Evolutionary conservation across 202 grass and related monocot genomes (phyloP).

Genomic region (Schoenoplectus tabernaemontani): DNA sequence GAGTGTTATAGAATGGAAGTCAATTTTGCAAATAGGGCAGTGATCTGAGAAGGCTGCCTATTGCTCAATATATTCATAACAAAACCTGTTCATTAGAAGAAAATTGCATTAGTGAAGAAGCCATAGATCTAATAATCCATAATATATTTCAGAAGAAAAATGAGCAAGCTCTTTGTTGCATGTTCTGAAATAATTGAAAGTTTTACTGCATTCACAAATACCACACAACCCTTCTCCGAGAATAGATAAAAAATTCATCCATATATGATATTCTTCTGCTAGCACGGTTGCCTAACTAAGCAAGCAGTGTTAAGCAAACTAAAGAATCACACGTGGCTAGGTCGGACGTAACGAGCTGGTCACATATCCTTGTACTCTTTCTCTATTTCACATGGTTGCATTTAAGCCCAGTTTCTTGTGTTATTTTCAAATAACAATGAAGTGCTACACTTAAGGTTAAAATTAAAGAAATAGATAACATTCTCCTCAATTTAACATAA

Average conservation of each 20-base stretch:
- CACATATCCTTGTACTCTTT: too few species aligned
- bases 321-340: too few species aligned
- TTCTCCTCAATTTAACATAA: not conserved
- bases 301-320: too few species aligned
- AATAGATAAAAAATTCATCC: too few species aligned
- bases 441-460: too few species aligned
- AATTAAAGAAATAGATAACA: too few species aligned
- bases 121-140: slow-evolving; percentile 9
- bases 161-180: not conserved
- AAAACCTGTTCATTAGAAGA: slow-evolving; percentile 56
- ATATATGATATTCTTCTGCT: too few species aligned
- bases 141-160: slow-evolving; percentile 12
- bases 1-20: slow-evolving; percentile 74
- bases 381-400: not conserved
- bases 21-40: slow-evolving; percentile 79
- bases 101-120: slow-evolving; percentile 20
- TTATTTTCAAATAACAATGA: slow-evolving; percentile 18
- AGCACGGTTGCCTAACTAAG: too few species aligned
- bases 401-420: not conserved
- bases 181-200: not conserved
- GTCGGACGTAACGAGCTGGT: too few species aligned
- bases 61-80: slow-evolving; percentile 92
- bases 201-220: not conserved
- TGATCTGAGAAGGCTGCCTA: slow-evolving; percentile 87
- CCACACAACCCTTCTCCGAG: too few species aligned